A percentile compares a stretch with the other conserved stretches of the same genome.
Evolutionary conservation across 2,329 filamentous ascomycete species (phyloP).

Genomic region (Erysiphe pulchra): DNA sequence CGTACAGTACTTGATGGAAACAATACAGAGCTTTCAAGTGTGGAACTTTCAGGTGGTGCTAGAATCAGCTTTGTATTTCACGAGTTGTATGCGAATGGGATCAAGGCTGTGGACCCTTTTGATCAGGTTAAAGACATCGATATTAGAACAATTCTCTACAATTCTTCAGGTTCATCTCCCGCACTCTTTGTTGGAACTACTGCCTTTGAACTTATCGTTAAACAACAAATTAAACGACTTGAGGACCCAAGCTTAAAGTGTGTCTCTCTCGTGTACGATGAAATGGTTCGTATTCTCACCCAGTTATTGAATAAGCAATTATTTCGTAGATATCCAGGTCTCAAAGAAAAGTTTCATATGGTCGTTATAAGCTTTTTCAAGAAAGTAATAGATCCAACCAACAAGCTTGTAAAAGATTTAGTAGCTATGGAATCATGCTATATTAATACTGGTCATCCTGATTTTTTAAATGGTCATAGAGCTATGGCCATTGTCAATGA

Average conservation of each 20-base stretch:
- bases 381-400: constrained; percentile 92
- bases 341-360: constrained; percentile 91
- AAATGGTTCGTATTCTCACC: constrained; percentile 80
- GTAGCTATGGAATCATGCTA: constrained; percentile 93
- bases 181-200: constrained; percentile 92
- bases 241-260: constrained; percentile 96
- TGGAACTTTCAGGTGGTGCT: constrained; percentile 83
- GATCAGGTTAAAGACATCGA: constrained; percentile 94
- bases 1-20: constrained; percentile 88
- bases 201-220: constrained; percentile 96
- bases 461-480: constrained; percentile 88
- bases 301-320: constrained; percentile 72
- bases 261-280: constrained; percentile 89
- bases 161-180: constrained; percentile 94
- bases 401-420: constrained; percentile 83
- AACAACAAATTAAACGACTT: constrained; percentile 89
- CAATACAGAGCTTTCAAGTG: constrained; percentile 83
- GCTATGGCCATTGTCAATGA: constrained; percentile 98
- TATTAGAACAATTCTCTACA: constrained; percentile 90
- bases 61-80: constrained; percentile 99
- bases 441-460: constrained; percentile 93
- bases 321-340: constrained; percentile 73
- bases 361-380: constrained; percentile 94
- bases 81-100: constrained; percentile 87
- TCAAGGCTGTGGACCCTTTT: constrained; percentile 95